Base-by-base conservation (phyloP, 495 filamentous ascomycete genomes). In the Xylaria acuta region DNA sequence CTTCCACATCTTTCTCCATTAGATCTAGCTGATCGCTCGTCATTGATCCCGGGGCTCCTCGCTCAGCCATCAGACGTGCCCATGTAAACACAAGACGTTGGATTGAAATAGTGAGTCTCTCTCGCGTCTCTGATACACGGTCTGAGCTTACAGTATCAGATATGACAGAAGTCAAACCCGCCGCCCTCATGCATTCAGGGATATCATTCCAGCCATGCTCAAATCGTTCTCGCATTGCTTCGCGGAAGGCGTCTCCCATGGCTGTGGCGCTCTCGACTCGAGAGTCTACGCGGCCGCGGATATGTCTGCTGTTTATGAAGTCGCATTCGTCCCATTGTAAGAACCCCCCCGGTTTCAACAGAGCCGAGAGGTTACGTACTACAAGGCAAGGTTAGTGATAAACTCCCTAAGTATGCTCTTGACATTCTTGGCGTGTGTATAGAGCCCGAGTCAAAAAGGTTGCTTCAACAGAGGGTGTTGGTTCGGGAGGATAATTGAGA, bases 291-390 rank as follows among this genome's bases (percentile, higher is more conserved):
- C 27, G 18, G 16, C 60, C 69, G 7, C 69, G 69, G 11, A 71
- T 22, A 30, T 30, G 25, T 27, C 65, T 56, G 9, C 12, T 5
- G 11, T 2, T 6, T 14, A 45, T 30, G 47, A 64, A 71, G 47
- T 72, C 43, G 40, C 70, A 77, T 32, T 77, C 77, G 25, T 72
- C 75, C 77, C 77, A 79, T 51, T 77, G 77, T 51, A 79, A 16
- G 63, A 65, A 79, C 0, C 77, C 77, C 20, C 75, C 77, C 18
- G 77, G 77, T 49, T 72, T 73, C 18, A 79, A 54, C 64, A 77
- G 67, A 40, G 45, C 70, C 34, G 56, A 56, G 7, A 81, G 51
- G 51, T 80, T 81, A 32, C 6, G 34, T 36, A 36, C 34, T 36
- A 36, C 6, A 36, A 36, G 34, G 34, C 6, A 36, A 36, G 6